Base-by-base conservation (phyloP, 108 stramenopile species). In the Discostella pseudostelligera region DNA sequence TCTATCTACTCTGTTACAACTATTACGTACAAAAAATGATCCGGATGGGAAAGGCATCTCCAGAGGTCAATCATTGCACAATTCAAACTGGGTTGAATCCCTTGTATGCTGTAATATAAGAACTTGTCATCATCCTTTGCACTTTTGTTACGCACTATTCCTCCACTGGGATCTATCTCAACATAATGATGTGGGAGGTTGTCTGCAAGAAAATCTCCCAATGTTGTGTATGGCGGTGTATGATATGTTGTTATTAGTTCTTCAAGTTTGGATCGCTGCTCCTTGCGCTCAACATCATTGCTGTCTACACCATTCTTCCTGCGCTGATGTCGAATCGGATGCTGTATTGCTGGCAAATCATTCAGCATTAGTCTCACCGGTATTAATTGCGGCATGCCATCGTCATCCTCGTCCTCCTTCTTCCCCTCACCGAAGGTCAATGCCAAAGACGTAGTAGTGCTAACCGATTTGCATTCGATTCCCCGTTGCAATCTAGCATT, bases 301-400 rank as follows among this genome's bases (percentile, higher is more conserved):
- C 7, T 26, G 7, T 66, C 51, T 9, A 43, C 36, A 28, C 51
- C 51, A 39, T 65, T 45, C 17, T 26, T 35, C 26, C 47, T 50
- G 35, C 40, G 43, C 36, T 42, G n/a, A n/a, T n/a, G n/a, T n/a
- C n/a, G 61, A 39, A 75, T 77, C 17, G 82, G 80, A 43, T 69
- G 68, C 42, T 88, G 88, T 29, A 93, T 78, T 14, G 85, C 69
- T 28, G 86, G 80, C 53, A 74, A 60, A 1, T 72, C 59, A 72
- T 81, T 82, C 22, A 90, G 17, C 42, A 83, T 39, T 17, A 92
- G 48, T 46, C 92, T 82, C 35, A 93, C 74, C 12, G 92, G 92
- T 55, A 92, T 65, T 32, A 79, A 74, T 21, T 62, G 54, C 0
- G 68, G 70, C 22, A 58, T 60, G 22, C 13, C 49, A 8, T 58